Base-by-base conservation (phyloP, 1,284 basidiomycete species). In the Trametes sp. region DNA sequence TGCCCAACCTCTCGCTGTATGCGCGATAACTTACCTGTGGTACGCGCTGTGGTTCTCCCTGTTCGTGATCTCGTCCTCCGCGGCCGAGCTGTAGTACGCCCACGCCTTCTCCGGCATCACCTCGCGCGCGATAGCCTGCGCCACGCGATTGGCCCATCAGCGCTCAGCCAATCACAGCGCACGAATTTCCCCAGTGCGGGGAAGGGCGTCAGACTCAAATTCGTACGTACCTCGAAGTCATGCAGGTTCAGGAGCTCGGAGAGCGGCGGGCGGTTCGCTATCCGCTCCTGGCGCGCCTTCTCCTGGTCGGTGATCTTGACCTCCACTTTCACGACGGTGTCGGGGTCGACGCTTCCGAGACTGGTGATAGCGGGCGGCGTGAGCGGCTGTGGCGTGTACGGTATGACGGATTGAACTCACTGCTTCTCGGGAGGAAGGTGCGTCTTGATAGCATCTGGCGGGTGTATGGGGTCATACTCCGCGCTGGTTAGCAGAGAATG, bases 31-130 rank as follows among this genome's bases (percentile, higher is more conserved):
- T 46, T 54, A 86, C 91, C 94, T 81, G 68, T 95, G 93, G 74
- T 92, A 98, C 0, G 94, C 94, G 52, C 87, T 83, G 61, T 92
- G 90, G 73, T 98, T 98, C 76, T 98, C 95, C 26, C 95, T 83
- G 76, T 86, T 86, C 36, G 91, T 96, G 69, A 95, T 92, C 76
- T 95, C 94, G 72, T 95, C 94, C 72, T 96, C 94, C 13, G 93
- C 88, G 14, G 93, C 94, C 19, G 90, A 93, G 35, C 88, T 90
- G 73, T 95, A 95, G 76, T 95, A 96, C 26, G 93, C 94, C 94
- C 94, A 96, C 0, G 92, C 93, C 71, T 92, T 91, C 57, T 88
- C 86, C 0, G 87, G 81, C 82, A 96, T 88, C 9, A 92, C 87
- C 63, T 81, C 77, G 71, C 84, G 86, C 9, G 92, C 93, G 53